Conservation (phyloP, 2,329 filamentous ascomycete species). For the Trichoderma breve region DNA sequence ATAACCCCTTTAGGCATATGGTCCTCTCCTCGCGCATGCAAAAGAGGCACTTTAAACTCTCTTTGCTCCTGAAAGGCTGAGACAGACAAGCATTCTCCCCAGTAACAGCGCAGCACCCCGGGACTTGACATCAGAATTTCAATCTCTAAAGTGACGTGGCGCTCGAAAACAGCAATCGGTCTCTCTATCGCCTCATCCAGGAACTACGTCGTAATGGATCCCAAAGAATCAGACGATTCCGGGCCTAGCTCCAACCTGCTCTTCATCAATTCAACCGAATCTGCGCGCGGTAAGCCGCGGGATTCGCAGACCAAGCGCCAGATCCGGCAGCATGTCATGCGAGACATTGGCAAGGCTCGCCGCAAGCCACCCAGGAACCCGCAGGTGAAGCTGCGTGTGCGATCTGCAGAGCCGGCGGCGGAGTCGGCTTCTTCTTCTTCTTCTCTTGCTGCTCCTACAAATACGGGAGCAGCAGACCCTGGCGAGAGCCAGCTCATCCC, state of each 20-base stretch:
- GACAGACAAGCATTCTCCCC: not conserved
- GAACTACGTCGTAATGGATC: not conserved
- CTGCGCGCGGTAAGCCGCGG: not conserved
- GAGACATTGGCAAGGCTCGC: constrained; percentile 17
- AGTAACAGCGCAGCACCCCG: not conserved
- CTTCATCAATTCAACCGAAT: constrained; percentile 15
- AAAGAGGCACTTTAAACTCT: not conserved
- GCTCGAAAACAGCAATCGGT: not conserved
- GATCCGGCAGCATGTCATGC: constrained; percentile 18
- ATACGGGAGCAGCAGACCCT: not conserved
- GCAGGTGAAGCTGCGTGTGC: not conserved
- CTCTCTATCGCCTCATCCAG: not conserved
- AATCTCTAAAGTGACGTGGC: not conserved
- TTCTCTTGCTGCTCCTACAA: not conserved
- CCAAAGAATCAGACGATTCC: not conserved
- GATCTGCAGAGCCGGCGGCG: not conserved
- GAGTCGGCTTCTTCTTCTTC: not conserved
- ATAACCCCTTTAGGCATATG: constrained; percentile 2
- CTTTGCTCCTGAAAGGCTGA: not conserved
- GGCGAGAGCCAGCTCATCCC: not conserved
- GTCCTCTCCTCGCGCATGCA: not conserved
- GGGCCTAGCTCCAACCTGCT: not conserved
- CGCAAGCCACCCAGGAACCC: constrained; percentile 19
- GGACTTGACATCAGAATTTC: not conserved
- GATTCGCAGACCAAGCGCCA: constrained; percentile 10